Evolutionary conservation across 768 basidiomycete genomes (phyloP).

Genomic region (Lactifluus hygrophoroides): DNA sequence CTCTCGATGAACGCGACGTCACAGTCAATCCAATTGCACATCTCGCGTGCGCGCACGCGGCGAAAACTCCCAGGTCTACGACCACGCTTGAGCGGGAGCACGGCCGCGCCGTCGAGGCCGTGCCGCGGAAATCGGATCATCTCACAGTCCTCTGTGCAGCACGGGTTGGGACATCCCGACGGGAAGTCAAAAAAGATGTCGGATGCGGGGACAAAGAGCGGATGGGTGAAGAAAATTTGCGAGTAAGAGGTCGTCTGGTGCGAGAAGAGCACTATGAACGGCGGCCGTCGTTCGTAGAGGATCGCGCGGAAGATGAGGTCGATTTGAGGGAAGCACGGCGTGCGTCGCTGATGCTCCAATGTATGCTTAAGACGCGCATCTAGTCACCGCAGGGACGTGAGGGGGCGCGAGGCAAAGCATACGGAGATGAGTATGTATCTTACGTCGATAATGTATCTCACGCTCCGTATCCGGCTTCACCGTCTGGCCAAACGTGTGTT

Average conservation of each 20-base stretch:
- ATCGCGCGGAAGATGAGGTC: slow-evolving; percentile 71
- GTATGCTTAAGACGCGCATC: slow-evolving; percentile 64
- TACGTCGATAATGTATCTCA: slow-evolving; percentile 59
- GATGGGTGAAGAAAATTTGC: slow-evolving; percentile 71
- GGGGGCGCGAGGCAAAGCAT: neutral
- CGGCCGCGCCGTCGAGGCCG: slow-evolving; percentile 50
- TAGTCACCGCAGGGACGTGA: slow-evolving; percentile 19
- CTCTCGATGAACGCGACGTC: slow-evolving; percentile 50
- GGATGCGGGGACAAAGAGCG: slow-evolving; percentile 58
- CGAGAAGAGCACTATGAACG: slow-evolving; percentile 70
- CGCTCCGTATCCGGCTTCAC: slow-evolving; percentile 60
- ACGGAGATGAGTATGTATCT: slow-evolving; percentile 13
- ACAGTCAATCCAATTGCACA: slow-evolving; percentile 83
- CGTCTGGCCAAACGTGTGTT: slow-evolving; percentile 50
- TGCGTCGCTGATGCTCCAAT: slow-evolving; percentile 59
- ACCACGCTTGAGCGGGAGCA: slow-evolving; percentile 56
- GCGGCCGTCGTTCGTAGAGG: slow-evolving; percentile 66
- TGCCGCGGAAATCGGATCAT: slow-evolving; percentile 71
- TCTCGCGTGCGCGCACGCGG: slow-evolving; percentile 46
- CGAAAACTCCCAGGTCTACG: slow-evolving; percentile 31
- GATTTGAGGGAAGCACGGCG: slow-evolving; percentile 75
- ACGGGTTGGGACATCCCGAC: slow-evolving; percentile 70
- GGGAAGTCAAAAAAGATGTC: slow-evolving; percentile 73
- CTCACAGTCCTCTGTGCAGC: slow-evolving; percentile 74
- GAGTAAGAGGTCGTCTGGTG: slow-evolving; percentile 76